Percentiles rank a stretch among this genome's conserved stretches.
phyloP scores from a whole-genome alignment of 345 rosid species.

The Citrus cavaleriei region DNA sequence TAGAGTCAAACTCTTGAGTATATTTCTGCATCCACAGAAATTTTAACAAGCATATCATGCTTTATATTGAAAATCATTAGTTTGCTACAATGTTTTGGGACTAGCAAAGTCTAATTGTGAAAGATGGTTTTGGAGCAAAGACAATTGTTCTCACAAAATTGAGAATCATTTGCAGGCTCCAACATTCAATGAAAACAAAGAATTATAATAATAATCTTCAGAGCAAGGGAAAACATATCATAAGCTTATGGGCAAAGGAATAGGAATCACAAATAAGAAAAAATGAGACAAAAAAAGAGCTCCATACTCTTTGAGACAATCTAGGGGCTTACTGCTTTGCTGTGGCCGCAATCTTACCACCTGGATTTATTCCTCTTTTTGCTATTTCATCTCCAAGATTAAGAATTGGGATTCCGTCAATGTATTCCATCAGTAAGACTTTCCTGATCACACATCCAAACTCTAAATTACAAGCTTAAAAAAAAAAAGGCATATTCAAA shows the following conservation, averaged over 20 bases:
- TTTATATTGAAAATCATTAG: background rate
- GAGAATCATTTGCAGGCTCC: background rate
- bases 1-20: constrained; percentile 70
- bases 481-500: background rate
- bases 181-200: background rate
- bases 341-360: constrained; percentile 74
- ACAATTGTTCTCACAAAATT: constrained; percentile 8
- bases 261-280: constrained; percentile 4
- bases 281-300: constrained; percentile 11
- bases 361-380: constrained; percentile 86
- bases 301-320: constrained; percentile 39
- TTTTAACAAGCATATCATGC: constrained; percentile 6
- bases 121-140: background rate
- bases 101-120: background rate
- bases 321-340: constrained; percentile 89
- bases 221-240: background rate
- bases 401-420: constrained; percentile 85
- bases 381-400: constrained; percentile 87
- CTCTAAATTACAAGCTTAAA: background rate
- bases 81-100: background rate
- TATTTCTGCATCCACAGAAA: constrained; percentile 51
- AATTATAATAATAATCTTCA: background rate
- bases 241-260: constrained; percentile 9
- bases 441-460: constrained; percentile 41
- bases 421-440: constrained; percentile 86